A percentile compares a stretch with the other conserved stretches of the same genome.
Evolutionary conservation across 805 yeast genomes (phyloP).

Genomic region (Pichia phayaonensis): DNA sequence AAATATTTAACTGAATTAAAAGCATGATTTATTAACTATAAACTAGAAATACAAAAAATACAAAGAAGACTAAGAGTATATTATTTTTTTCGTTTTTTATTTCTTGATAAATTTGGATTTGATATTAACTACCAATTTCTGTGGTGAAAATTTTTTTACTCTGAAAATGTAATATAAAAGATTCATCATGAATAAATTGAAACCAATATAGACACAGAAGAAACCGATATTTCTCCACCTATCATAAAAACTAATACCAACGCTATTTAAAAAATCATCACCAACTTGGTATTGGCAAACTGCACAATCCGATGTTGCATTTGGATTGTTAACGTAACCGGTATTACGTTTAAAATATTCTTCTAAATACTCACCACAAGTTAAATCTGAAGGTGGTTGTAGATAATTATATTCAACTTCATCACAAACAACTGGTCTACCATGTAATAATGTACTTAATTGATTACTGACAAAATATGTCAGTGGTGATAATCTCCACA

Average conservation of each 20-base stretch:
- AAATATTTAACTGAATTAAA: too few species aligned
- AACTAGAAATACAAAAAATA: neutral
- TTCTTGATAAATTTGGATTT: neutral
- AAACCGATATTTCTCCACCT: conserved; percentile 67
- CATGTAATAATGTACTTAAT: conserved; percentile 43
- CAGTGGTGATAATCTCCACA: conserved; percentile 68
- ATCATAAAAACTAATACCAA: conserved; percentile 36
- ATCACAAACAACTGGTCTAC: conserved; percentile 43
- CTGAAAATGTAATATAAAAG: conserved; percentile 29
- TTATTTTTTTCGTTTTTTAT: neutral
- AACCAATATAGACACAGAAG: conserved; percentile 47
- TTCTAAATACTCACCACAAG: conserved; percentile 53
- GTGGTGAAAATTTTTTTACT: conserved; percentile 14
- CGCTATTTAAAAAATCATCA: conserved; percentile 37
- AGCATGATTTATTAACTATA: too few species aligned
- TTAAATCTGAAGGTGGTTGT: conserved; percentile 50
- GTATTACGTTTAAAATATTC: conserved; percentile 29
- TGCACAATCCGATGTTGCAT: conserved; percentile 41
- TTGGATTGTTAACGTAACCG: conserved; percentile 55
- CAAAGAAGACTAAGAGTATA: neutral
- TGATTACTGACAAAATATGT: conserved; percentile 58
- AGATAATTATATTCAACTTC: conserved; percentile 42
- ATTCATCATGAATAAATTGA: conserved; percentile 40
- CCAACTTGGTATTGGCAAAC: conserved; percentile 41
- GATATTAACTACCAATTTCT: neutral